Evolutionary conservation across 768 basidiomycete species (phyloP).

Genomic region (Lentinula lateritia): DNA sequence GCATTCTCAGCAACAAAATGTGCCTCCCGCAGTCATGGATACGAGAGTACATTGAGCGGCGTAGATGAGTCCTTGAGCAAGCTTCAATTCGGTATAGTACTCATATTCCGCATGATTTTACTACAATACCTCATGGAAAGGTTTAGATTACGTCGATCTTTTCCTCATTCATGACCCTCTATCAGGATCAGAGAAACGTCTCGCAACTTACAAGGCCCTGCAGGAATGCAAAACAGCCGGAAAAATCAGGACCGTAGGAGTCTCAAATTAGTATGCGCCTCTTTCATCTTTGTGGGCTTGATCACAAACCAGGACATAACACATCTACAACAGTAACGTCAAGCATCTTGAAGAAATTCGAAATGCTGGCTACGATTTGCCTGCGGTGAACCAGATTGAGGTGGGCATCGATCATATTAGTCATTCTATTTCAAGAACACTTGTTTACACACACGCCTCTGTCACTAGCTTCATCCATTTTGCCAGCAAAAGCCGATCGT

Average conservation of each 20-base stretch:
- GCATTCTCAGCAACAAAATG: constrained; percentile 58
- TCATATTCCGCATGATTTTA: not conserved
- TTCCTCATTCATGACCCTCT: constrained; percentile 76
- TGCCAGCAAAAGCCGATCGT: constrained; percentile 81
- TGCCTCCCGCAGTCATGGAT: constrained; percentile 51
- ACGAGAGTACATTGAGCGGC: constrained; percentile 51
- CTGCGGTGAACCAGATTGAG: constrained; percentile 81
- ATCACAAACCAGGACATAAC: not conserved
- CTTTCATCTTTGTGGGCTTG: not conserved
- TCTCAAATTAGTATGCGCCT: constrained; percentile 71
- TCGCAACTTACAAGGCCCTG: constrained; percentile 70
- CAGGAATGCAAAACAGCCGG: constrained; percentile 56
- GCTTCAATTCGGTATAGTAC: constrained; percentile 49
- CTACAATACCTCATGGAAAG: constrained; percentile 4
- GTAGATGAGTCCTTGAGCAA: constrained; percentile 57
- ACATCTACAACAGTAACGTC: constrained; percentile 38
- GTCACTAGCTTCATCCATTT: constrained; percentile 65
- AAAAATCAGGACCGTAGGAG: constrained; percentile 69
- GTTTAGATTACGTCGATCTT: constrained; percentile 59
- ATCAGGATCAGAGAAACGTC: constrained; percentile 55
- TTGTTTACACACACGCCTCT: not conserved
- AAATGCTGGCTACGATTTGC: constrained; percentile 54
- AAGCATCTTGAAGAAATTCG: constrained; percentile 74
- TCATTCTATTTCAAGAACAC: not conserved
- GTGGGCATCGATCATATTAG: constrained; percentile 24